Base-by-base conservation (phyloP, 2,329 filamentous ascomycete species). In the Stachybotrys echinatus region DNA sequence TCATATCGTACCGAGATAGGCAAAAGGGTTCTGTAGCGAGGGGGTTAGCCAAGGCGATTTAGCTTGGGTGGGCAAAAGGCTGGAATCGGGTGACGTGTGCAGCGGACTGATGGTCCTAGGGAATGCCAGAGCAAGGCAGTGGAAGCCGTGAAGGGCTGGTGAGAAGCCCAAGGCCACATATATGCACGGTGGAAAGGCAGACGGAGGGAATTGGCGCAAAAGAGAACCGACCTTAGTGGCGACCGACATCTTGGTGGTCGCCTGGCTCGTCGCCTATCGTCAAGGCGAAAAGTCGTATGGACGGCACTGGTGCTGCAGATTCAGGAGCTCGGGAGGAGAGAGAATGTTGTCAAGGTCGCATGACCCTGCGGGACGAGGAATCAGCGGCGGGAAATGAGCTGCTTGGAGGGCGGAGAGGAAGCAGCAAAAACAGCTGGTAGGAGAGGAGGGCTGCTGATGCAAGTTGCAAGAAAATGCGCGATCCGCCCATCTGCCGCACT, bases 1-100 rank as follows among this genome's bases (percentile, higher is more conserved):
- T 58, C 10, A 55, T 55, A 60, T 68, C 74, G 67, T 95, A 97
- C 94, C 92, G 83, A 99, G 90, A 79, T 95, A 87, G 83, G 94
- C 92, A 83, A 89, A 97, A 69, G 89, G 86, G 83, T 99, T 99
- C 94, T 97, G 61, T 22, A 39, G 38, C 23, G 22, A 44, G 42
- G 45, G 49, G 21, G 49, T 56, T 22, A 57, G 51, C 49, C 27
- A 34, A 14, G 10, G 27, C 14, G 10, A 34, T 10, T 34, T 8
- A 14, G 27, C 27, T 14, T 10, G 27, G 27, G 14, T 14, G 27
- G 14, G n/a, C n/a, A 34, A 10, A 34, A 34, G 10, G 27, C 3
- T 34, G 27, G 14, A 34, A 34, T 34, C 5, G 27, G 14, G 14
- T 2, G 27, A 34, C 5, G 27, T 34, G 27, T 34, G 27, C 27